These are phyloP conservation scores for Penicillium flavigenum DNA, from an alignment of 495 filamentous ascomycete genomes.

Conservation along the genomic window DNA sequence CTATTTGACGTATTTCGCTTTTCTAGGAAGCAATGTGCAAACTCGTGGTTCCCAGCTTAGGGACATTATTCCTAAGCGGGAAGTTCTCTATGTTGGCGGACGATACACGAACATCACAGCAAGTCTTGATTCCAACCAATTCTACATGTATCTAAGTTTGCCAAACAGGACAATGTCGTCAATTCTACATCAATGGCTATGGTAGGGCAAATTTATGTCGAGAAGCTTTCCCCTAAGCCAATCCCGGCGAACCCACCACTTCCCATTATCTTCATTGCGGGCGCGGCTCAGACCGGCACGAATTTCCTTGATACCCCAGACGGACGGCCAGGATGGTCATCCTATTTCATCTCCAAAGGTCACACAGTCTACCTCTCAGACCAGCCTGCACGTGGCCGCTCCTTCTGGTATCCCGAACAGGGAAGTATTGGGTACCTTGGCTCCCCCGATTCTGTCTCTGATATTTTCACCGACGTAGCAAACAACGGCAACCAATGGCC, in stretches of 20 bases:
- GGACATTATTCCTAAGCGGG: slow-evolving; percentile 5
- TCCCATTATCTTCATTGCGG: slow-evolving; percentile 51
- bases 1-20: slow-evolving; percentile 2
- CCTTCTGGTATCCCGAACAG: slow-evolving; percentile 15
- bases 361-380: slow-evolving; percentile 50
- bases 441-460: slow-evolving; percentile 27
- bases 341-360: slow-evolving; percentile 48
- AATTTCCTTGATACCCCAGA: slow-evolving; percentile 55
- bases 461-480: slow-evolving; percentile 39
- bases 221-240: slow-evolving; percentile 38
- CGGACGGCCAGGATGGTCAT: slow-evolving; percentile 50
- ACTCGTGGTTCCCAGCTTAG: slow-evolving; percentile 5
- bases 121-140: slow-evolving; percentile 6
- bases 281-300: slow-evolving; percentile 44
- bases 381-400: slow-evolving; percentile 40
- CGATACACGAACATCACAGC: slow-evolving; percentile 18
- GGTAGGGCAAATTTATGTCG: slow-evolving; percentile 48
- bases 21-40: slow-evolving; percentile 6
- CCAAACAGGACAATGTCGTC: neutral
- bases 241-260: slow-evolving; percentile 16
- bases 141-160: neutral
- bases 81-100: slow-evolving; percentile 21
- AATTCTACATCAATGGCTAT: slow-evolving; percentile 5
- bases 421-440: slow-evolving; percentile 12
- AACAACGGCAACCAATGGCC: slow-evolving; percentile 40